Percentiles rank a stretch among this genome's conserved stretches.
Conservation (phyloP, 139 green algal genomes). For the Volvox reticuliferus region DNA sequence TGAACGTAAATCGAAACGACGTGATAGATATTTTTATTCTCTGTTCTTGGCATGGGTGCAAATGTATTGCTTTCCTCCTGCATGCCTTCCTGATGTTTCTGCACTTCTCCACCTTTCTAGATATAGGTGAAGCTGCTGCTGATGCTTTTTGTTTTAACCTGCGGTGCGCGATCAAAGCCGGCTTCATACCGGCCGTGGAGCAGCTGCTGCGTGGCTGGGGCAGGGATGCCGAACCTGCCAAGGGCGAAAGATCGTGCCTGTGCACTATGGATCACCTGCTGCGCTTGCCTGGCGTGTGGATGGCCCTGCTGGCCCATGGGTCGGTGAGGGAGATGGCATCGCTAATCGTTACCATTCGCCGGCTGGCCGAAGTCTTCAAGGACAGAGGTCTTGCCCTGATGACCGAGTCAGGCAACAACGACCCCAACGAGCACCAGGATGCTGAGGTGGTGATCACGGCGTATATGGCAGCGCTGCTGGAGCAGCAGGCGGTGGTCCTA, state of each 20-base stretch:
- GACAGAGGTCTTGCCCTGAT: background rate
- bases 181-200: constrained; percentile 7
- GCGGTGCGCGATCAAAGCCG: background rate
- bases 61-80: too few relatives aligned
- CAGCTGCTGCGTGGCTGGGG: background rate
- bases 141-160: background rate
- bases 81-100: too few relatives aligned
- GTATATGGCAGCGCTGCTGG: background rate
- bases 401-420: background rate
- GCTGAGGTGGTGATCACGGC: background rate
- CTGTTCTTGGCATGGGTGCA: too few relatives aligned
- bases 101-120: too few relatives aligned
- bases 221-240: background rate
- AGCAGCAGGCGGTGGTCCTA: background rate
- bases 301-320: constrained; percentile 5
- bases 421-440: background rate
- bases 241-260: background rate
- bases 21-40: too few relatives aligned
- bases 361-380: background rate
- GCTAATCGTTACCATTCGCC: background rate
- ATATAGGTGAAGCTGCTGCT: too few relatives aligned
- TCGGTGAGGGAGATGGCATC: background rate
- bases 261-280: background rate
- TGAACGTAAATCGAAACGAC: too few relatives aligned
- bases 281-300: background rate